Evolutionary conservation across 1,284 basidiomycete genomes (phyloP).

Genomic region (Paramarasmius palmivorus): DNA sequence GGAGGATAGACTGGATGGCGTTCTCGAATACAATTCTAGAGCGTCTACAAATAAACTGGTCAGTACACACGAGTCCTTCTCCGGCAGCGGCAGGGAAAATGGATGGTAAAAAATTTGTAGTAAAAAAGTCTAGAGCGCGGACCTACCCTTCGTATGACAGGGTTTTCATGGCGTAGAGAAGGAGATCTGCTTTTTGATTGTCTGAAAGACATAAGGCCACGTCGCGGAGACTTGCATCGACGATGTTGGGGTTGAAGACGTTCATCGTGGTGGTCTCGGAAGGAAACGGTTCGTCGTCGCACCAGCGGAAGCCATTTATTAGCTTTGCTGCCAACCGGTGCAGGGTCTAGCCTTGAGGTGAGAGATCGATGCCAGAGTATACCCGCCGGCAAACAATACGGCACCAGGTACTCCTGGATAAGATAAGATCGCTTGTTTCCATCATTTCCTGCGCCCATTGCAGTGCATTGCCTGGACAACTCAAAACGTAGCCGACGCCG

Average conservation of each 20-base stretch:
- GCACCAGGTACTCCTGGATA: too few species aligned
- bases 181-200: conserved; percentile 65
- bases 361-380: too few species aligned
- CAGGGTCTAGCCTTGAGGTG: too few species aligned
- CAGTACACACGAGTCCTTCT: conserved; percentile 2
- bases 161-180: conserved; percentile 61
- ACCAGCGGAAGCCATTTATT: not conserved
- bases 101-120: conserved; percentile 8
- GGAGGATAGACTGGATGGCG: conserved; percentile 68
- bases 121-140: conserved; percentile 17
- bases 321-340: not conserved
- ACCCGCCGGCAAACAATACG: too few species aligned
- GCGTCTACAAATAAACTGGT: conserved; percentile 31
- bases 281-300: not conserved
- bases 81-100: conserved; percentile 2
- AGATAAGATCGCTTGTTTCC: too few species aligned
- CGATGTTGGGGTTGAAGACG: conserved; percentile 71
- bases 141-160: conserved; percentile 47
- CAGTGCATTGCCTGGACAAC: too few species aligned
- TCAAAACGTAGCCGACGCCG: too few species aligned
- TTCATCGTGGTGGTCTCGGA: conserved; percentile 34
- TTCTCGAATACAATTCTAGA: conserved; percentile 71
- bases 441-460: too few species aligned
- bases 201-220: conserved; percentile 56
- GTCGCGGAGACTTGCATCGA: conserved; percentile 71